Conservation (phyloP, 768 basidiomycete genomes). For the Symmetrospora coprosmae region DNA sequence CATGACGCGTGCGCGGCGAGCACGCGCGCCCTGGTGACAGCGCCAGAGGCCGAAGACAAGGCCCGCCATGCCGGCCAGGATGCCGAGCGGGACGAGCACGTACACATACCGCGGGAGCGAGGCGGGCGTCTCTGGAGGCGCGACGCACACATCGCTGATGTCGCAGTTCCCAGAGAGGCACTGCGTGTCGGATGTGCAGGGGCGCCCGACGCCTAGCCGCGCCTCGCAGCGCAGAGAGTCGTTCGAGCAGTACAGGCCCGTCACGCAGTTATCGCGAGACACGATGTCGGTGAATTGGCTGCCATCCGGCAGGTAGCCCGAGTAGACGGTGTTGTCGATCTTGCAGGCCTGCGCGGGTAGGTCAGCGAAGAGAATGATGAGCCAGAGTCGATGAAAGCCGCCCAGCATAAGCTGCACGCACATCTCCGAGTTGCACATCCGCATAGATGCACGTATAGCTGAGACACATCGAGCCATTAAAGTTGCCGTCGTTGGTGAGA, state of each 20-base stretch:
- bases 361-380: not conserved
- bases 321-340: constrained; percentile 67
- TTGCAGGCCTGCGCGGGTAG: constrained; percentile 44
- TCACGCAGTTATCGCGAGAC: constrained; percentile 42
- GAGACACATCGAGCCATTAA: constrained; percentile 71
- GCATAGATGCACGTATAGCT: constrained; percentile 73
- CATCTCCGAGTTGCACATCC: constrained; percentile 46
- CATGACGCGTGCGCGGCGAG: not conserved
- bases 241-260: constrained; percentile 1
- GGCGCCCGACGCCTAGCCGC: not conserved
- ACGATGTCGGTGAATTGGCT: constrained; percentile 62
- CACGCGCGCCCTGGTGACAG: not conserved
- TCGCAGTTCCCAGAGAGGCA: constrained; percentile 19
- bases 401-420: not conserved
- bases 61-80: not conserved
- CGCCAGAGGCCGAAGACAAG: not conserved
- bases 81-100: not conserved
- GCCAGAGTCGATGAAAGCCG: not conserved
- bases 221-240: not conserved
- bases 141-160: not conserved
- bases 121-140: not conserved
- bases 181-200: constrained; percentile 6
- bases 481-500: constrained; percentile 48
- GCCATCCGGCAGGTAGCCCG: constrained; percentile 47
- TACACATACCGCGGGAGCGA: not conserved